Evolutionary conservation across 345 rosid species (phyloP).

Genomic region (Pistacia atlantica): DNA sequence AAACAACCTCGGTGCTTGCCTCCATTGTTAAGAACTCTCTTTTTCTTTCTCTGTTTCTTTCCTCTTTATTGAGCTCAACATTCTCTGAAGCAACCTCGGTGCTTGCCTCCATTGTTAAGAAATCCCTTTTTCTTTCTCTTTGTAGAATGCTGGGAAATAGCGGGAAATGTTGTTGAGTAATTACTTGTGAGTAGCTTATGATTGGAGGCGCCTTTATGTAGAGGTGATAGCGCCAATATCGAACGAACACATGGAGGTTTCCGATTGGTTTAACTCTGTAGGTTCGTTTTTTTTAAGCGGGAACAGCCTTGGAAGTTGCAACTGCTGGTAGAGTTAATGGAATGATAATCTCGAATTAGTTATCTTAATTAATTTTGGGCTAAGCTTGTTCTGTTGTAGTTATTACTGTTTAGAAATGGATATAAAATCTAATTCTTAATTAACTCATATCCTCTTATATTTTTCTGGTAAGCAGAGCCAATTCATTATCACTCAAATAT

Average conservation of each 20-base stretch:
- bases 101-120: conserved; percentile 17
- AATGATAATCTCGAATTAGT: neutral
- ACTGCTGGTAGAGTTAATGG: neutral
- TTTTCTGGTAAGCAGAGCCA: too few species aligned
- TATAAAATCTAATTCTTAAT: too few species aligned
- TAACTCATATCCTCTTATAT: too few species aligned
- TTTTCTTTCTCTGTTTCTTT: conserved; percentile 4
- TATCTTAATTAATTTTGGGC: neutral
- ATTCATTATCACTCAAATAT: too few species aligned
- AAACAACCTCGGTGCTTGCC: conserved; percentile 4
- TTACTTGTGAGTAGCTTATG: neutral
- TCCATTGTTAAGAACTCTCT: conserved; percentile 24
- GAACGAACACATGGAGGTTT: neutral
- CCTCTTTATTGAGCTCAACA: conserved; percentile 5
- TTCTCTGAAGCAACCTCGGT: conserved; percentile 6
- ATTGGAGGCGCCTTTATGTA: neutral
- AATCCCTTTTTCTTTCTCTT: conserved; percentile 3
- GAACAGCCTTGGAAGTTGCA: neutral
- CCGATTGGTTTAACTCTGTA: neutral
- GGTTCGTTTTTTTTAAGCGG: conserved; percentile 18
- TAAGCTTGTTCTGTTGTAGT: too few species aligned
- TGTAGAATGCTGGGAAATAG: neutral
- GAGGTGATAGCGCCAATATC: neutral
- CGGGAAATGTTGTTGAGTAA: neutral
- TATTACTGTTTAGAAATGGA: too few species aligned